Percentiles rank a stretch among this genome's conserved stretches.
phyloP scores from a whole-genome alignment of 2,329 filamentous ascomycete genomes.

The Penicillium palitans region DNA sequence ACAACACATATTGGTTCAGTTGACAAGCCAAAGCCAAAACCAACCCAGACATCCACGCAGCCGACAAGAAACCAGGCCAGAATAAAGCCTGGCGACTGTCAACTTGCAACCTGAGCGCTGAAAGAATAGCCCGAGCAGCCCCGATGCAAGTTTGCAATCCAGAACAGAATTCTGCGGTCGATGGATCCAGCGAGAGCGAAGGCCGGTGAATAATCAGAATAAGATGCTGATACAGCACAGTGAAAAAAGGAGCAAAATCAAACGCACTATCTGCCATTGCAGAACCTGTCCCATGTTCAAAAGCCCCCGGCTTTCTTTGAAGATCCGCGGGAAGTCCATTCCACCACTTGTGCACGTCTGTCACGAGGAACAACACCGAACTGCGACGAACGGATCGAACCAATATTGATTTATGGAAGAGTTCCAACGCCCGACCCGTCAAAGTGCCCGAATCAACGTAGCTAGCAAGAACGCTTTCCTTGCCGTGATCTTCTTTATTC shows the following conservation, averaged over 20 bases:
- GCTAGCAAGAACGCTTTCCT: conserved; percentile 39
- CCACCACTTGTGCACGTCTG: conserved; percentile 47
- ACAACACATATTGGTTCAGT: conserved; percentile 40
- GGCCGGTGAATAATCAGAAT: conserved; percentile 44
- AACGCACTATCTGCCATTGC: conserved; percentile 21
- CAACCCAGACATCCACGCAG: conserved; percentile 45
- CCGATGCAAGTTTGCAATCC: conserved; percentile 45
- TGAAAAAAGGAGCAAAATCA: conserved; percentile 43
- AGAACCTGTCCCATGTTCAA: not conserved
- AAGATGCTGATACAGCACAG: conserved; percentile 45
- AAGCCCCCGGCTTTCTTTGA: conserved; percentile 19
- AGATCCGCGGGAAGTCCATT: conserved; percentile 39
- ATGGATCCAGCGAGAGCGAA: conserved; percentile 40
- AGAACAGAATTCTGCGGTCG: conserved; percentile 43
- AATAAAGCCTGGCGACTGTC: conserved; percentile 38
- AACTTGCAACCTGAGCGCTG: conserved; percentile 37
- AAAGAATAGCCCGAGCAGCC: conserved; percentile 41
- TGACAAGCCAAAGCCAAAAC: conserved; percentile 46
- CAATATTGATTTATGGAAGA: conserved; percentile 46
- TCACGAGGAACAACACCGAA: conserved; percentile 40
- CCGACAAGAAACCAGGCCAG: conserved; percentile 43
- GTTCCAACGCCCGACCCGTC: conserved; percentile 42
- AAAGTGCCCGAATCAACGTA: conserved; percentile 44
- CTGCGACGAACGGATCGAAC: conserved; percentile 41
- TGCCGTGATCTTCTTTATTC: conserved; percentile 2